phyloP scores from a whole-genome alignment of 2,329 filamentous ascomycete species.

The Aspergillus pseudoglaucus region DNA sequence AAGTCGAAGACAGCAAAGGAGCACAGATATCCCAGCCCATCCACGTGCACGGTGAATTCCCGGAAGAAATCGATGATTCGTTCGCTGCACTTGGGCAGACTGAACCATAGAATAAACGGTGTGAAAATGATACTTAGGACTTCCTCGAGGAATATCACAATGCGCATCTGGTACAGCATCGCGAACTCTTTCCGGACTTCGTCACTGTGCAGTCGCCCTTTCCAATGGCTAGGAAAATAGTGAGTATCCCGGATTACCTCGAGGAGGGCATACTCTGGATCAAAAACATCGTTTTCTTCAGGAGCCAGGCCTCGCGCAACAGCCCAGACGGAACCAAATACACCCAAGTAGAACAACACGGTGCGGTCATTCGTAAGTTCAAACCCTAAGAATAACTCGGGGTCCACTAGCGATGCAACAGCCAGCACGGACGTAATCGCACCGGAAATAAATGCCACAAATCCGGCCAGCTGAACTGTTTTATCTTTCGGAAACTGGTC shows the following conservation, averaged over 20 bases:
- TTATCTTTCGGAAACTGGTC: constrained; percentile 97
- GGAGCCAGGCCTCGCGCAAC: constrained; percentile 76
- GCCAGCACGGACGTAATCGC: constrained; percentile 81
- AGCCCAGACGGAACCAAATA: constrained; percentile 78
- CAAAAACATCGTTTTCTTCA: constrained; percentile 82
- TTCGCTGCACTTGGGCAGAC: constrained; percentile 80
- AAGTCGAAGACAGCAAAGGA: constrained; percentile 98
- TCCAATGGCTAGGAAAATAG: constrained; percentile 85
- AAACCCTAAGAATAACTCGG: constrained; percentile 83
- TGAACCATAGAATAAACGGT: constrained; percentile 80
- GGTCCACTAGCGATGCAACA: constrained; percentile 77
- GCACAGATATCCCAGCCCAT: constrained; percentile 91
- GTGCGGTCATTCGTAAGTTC: constrained; percentile 85
- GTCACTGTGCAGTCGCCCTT: constrained; percentile 81
- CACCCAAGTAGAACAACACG: constrained; percentile 80
- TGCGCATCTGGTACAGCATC: constrained; percentile 81
- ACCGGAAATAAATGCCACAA: constrained; percentile 80
- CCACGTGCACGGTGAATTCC: constrained; percentile 94
- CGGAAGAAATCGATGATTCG: constrained; percentile 96
- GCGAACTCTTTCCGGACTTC: constrained; percentile 90
- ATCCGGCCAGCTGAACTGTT: constrained; percentile 75
- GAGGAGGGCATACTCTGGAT: constrained; percentile 80
- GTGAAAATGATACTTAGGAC: constrained; percentile 88
- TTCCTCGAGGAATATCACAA: constrained; percentile 88
- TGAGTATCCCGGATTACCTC: constrained; percentile 91